These are phyloP conservation scores for Sclerotinia glacialis DNA, from an alignment of 2,329 filamentous ascomycete genomes.

Conservation along the genomic window DNA sequence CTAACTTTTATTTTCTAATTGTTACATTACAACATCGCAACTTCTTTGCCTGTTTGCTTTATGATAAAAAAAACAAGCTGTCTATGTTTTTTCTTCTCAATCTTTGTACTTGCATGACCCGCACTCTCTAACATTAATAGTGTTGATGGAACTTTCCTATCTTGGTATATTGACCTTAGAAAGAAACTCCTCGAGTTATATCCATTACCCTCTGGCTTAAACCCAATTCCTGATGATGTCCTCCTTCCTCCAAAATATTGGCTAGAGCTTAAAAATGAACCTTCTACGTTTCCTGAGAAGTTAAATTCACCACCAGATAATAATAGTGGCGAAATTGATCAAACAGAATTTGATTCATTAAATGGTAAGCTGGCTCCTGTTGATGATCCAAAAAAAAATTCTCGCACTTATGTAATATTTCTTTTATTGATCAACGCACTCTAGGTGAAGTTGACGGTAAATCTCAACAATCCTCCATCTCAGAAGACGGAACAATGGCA, in stretches of 20 bases:
- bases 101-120: background rate
- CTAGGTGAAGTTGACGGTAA: background rate
- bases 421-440: background rate
- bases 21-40: background rate
- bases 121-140: slow-evolving; percentile 44
- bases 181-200: slow-evolving; percentile 63
- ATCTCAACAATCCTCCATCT: background rate
- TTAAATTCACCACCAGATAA: slow-evolving; percentile 1
- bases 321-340: background rate
- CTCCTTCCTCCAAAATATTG: slow-evolving; percentile 64
- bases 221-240: slow-evolving; percentile 70
- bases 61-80: background rate
- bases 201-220: slow-evolving; percentile 64
- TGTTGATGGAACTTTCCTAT: slow-evolving; percentile 75
- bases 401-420: background rate
- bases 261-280: slow-evolving; percentile 16
- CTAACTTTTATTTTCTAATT: too few relatives aligned
- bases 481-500: background rate
- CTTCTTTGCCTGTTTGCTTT: background rate
- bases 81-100: background rate
- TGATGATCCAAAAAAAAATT: background rate
- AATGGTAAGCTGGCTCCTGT: background rate
- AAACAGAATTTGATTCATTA: background rate
- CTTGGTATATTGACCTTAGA: slow-evolving; percentile 70
- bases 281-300: background rate